A percentile compares a stretch with the other conserved stretches of the same genome.
These are phyloP conservation scores for Asterophora parasitica DNA, from an alignment of 768 basidiomycete species.

Conservation along the genomic window DNA sequence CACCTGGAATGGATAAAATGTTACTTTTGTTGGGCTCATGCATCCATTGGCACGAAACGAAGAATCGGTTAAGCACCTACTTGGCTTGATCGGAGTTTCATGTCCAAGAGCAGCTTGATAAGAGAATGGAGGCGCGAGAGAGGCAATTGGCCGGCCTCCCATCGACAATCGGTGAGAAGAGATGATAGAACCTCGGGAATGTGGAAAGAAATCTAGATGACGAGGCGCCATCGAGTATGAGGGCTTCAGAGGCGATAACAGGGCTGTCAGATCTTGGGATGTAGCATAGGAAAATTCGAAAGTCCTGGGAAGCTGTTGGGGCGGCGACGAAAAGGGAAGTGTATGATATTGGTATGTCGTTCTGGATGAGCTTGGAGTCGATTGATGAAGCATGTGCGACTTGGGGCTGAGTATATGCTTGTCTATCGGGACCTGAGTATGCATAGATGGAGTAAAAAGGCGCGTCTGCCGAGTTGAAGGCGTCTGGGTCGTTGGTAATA, in stretches of 20 bases:
- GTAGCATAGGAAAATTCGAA: background rate
- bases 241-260: conserved; percentile 5
- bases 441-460: background rate
- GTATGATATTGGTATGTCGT: background rate
- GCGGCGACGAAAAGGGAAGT: conserved; percentile 6
- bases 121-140: background rate
- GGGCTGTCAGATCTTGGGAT: background rate
- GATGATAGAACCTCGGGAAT: background rate
- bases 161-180: background rate
- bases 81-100: background rate
- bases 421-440: background rate
- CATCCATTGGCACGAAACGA: too few relatives aligned
- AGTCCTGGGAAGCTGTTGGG: background rate
- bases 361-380: background rate
- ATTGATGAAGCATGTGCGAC: background rate
- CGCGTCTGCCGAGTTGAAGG: background rate
- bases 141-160: too few relatives aligned
- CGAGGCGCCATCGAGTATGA: background rate
- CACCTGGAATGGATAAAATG: too few relatives aligned
- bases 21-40: too few relatives aligned
- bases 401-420: conserved; percentile 1
- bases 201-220: too few relatives aligned
- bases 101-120: background rate
- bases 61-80: too few relatives aligned
- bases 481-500: too few relatives aligned